Evolutionary conservation across 345 rosid species (phyloP), one percentile per base, ranked within the genome.

Genomic region (Laguncularia racemosa): DNA sequence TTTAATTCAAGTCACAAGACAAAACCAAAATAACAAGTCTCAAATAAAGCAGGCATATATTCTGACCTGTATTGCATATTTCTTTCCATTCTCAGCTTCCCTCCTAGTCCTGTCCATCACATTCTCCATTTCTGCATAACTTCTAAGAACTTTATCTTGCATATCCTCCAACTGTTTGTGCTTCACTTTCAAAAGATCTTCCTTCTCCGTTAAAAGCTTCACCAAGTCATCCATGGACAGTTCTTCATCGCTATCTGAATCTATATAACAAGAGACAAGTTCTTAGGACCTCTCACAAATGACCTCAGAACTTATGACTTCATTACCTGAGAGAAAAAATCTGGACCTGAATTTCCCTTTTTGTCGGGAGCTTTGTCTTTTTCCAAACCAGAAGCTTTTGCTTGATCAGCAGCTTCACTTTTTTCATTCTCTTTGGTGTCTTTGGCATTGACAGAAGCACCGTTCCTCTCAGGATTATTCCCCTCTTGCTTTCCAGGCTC

Each of bases 121-220:
- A 71, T 93, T 93, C 78, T 93, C 90, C 92, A 82, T 82, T 74
- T 93, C 99, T 3, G 97, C 97, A 65, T 74, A 78, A 16, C 82
- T 53, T 3, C 96, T 88, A 21, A 93, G 86, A 68, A 84, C 79
- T 55, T 90, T 87, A 72, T 93, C 96, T 75, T 90, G 50, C 95
- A 93, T 82, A 63, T 72, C 66, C 57, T 79, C 78, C 3, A 90
- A 60, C 70, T 82, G 85, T 72, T 82, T 70, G 57, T 81, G 73
- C 73, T 90, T 89, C 55, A 28, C 59, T 64, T 78, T 82, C 74
- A 93, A 66, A 65, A 84, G 87, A 12, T 76, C 83, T 57, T 93
- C 96, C 68, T 85, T 93, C 74, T 87, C 89, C 8, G 43, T 62
- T 74, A 87, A 71, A 74, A 87, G 89, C 70, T 81, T 84, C 67